Base-by-base conservation (phyloP, 2,329 filamentous ascomycete genomes). In the Aspergillus amoenus region DNA sequence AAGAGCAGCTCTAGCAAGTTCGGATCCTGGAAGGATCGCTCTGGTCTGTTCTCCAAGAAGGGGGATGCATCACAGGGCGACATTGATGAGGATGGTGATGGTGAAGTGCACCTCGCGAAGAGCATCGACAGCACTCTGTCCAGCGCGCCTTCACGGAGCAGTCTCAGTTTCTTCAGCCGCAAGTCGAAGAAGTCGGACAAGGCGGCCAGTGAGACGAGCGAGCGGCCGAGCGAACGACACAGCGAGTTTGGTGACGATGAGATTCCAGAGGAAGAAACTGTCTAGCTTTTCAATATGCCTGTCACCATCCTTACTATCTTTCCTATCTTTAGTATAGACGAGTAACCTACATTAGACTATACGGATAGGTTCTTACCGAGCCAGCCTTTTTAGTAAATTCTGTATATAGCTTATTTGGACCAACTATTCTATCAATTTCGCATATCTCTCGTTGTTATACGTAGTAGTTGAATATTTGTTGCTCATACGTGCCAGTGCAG, bases 1-100 rank as follows among this genome's bases (percentile, higher is more conserved):
- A 81, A 81, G 60, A 75, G 78, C 49, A 79, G 76, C 63, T 79
- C 77, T 11, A 76, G 78, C 69, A 81, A 80, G 59, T 81, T 81
- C 64, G 79, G 78, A 48, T 77, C 78, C 13, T 81, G 79, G 79
- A 81, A 81, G 64, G 78, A 81, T 54, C 76, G 79, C 40, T 73
- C 73, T 7, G 72, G 75, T 11, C 62, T 81, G 6, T 80, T 80
- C 59, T 79, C 73, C 43, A 78, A 77, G 62, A 79, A 77, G 63
- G 74, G 71, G 32, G 76, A 79, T 47, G 66, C 76, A 17, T 69
- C 72, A 17, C 73, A 76, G 48, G 76, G 71, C 32, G 77, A 81
- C 55, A 72, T 76, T 58, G 78, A 79, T 34, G 77, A 77, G 57
- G 78, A 80, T 52, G 69, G 63, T 39, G 61, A 64, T 34, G 69